Percentiles rank a stretch among this genome's conserved stretches.
Conservation (phyloP, 352 stramenopile species). For the Globisporangium cystogenes region DNA sequence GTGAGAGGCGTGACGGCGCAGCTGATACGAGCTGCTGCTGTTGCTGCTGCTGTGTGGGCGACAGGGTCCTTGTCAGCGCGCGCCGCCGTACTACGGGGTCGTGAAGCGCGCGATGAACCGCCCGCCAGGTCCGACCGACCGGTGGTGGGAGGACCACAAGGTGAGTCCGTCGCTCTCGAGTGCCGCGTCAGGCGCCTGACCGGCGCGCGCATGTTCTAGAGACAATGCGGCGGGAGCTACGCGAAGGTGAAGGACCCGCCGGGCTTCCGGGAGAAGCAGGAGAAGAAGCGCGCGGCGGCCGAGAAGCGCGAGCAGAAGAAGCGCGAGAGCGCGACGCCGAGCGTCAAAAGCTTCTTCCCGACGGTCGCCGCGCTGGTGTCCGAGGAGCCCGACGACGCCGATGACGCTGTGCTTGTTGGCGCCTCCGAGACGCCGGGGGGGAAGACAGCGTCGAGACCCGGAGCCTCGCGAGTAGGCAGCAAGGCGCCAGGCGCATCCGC, state of each 20-base stretch:
- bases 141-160: constrained; percentile 67
- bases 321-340: constrained; percentile 18
- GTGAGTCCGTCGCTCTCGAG: constrained; percentile 23
- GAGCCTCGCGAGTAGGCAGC: not conserved
- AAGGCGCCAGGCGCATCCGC: not conserved
- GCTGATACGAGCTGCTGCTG: not conserved
- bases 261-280: constrained; percentile 41
- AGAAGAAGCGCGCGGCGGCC: constrained; percentile 22
- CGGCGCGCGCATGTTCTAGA: no score
- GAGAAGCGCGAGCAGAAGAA: constrained; percentile 34
- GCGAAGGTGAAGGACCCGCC: constrained; percentile 68
- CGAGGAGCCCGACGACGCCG: not conserved
- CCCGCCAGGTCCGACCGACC: constrained; percentile 59
- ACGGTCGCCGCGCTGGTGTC: not conserved
- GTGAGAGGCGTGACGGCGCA: no score
- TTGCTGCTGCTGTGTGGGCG: no score
- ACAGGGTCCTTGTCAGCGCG: constrained; percentile 56
- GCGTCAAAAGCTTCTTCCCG: constrained; percentile 28
- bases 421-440: no score
- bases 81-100: constrained; percentile 69
- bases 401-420: no score
- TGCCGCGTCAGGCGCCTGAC: no score
- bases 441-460: not conserved
- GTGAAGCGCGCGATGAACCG: constrained; percentile 89
- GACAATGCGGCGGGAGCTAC: constrained; percentile 61